Evolutionary conservation across 495 filamentous ascomycete genomes (phyloP).

Genomic region (Neurospora cerealis): DNA sequence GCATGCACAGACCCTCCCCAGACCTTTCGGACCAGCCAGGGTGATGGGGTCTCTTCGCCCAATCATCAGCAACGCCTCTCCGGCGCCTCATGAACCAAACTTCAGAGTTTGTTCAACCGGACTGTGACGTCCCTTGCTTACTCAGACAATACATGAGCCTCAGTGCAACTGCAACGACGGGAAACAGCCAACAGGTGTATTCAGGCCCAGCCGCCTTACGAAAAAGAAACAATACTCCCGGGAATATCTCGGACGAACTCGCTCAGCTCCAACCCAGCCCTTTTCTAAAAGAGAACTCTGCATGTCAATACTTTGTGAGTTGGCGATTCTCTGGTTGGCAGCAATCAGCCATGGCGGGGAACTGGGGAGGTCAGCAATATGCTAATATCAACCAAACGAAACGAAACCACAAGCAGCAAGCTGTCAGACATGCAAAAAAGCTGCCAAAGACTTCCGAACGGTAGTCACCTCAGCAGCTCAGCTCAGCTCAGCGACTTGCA

Average conservation of each 20-base stretch:
- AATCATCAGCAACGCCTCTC: background rate
- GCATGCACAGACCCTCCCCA: background rate
- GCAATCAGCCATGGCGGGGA: no score
- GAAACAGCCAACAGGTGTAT: background rate
- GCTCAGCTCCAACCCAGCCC: background rate
- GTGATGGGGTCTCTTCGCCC: background rate
- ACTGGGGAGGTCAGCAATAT: no score
- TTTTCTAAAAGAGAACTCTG: background rate
- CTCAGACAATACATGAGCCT: background rate
- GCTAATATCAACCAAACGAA: no score
- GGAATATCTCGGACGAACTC: background rate
- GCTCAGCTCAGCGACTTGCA: no score
- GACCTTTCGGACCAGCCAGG: background rate
- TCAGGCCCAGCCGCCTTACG: background rate
- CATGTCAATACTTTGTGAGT: background rate
- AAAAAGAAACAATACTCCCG: background rate
- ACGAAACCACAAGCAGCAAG: no score
- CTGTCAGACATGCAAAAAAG: no score
- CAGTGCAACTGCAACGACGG: background rate
- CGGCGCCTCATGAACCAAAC: background rate
- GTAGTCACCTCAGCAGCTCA: no score
- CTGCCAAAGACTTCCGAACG: no score
- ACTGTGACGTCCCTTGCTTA: background rate
- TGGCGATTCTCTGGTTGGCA: background rate
- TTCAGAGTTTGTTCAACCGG: background rate